These are phyloP conservation scores for Aspergillaceae sp. DNA, from an alignment of 2,329 filamentous ascomycete species.

Conservation along the genomic window DNA sequence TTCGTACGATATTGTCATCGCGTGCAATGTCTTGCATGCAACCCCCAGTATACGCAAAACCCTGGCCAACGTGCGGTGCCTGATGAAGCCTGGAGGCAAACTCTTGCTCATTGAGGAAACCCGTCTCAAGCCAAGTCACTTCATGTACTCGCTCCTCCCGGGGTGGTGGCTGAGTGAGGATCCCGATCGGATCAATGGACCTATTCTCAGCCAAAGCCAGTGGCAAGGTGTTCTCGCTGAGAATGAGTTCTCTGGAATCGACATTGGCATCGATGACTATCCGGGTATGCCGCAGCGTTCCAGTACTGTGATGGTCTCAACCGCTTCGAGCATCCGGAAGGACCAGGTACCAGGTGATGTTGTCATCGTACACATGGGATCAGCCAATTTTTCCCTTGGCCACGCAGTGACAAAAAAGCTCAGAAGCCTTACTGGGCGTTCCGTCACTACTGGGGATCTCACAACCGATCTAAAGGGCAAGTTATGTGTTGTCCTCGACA, in stretches of 20 bases:
- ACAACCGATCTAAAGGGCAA: background rate
- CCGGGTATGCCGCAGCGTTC: background rate
- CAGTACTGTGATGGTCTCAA: background rate
- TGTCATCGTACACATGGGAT: background rate
- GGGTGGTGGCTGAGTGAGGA: conserved; percentile 27
- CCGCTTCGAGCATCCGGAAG: background rate
- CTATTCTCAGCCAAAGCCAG: conserved; percentile 1
- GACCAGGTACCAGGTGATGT: background rate
- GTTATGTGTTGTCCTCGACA: conserved; percentile 10
- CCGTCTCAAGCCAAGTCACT: background rate
- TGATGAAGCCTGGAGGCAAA: conserved; percentile 22
- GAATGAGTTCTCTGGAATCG: conserved; percentile 22
- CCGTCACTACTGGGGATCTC: background rate
- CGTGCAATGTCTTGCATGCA: conserved; percentile 24
- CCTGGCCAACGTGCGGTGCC: conserved; percentile 16
- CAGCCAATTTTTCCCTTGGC: background rate
- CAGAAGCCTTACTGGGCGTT: background rate
- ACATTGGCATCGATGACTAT: conserved; percentile 4
- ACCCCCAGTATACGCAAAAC: conserved; percentile 18
- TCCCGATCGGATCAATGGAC: conserved; percentile 9
- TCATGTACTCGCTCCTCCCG: conserved; percentile 11
- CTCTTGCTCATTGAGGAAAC: conserved; percentile 15
- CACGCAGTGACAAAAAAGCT: background rate
- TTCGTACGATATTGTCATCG: conserved; percentile 24
- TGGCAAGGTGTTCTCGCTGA: conserved; percentile 17